Evolutionary conservation across 495 filamentous ascomycete species (phyloP).

Genomic region (Talaromyces liani): DNA sequence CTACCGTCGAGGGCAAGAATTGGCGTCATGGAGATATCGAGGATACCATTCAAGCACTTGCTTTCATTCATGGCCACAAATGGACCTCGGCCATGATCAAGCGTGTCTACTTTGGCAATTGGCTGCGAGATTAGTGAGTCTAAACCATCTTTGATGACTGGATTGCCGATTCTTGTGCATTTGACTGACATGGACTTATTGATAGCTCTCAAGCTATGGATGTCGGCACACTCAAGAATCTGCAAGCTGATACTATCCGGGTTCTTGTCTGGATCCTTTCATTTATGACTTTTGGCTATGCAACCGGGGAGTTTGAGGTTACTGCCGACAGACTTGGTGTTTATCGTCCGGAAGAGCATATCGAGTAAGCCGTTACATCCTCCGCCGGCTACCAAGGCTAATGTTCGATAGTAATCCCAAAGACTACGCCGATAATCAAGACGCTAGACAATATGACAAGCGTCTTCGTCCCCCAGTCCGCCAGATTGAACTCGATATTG

Average conservation of each 20-base stretch:
- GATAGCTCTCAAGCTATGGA: conserved; percentile 80
- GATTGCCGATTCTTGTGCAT: background rate
- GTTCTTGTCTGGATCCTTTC: conserved; percentile 86
- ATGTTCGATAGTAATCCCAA: conserved; percentile 57
- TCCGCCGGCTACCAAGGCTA: background rate
- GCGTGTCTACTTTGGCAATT: conserved; percentile 82
- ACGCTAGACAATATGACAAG: conserved; percentile 79
- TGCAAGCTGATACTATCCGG: conserved; percentile 84
- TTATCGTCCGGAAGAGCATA: conserved; percentile 94
- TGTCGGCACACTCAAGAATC: conserved; percentile 80
- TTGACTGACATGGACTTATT: background rate
- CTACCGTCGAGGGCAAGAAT: conserved; percentile 87
- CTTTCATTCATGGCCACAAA: conserved; percentile 84
- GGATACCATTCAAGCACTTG: conserved; percentile 83
- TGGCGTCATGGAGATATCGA: conserved; percentile 98
- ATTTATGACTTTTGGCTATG: conserved; percentile 91
- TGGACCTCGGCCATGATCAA: conserved; percentile 88
- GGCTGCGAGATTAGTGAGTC: conserved; percentile 41
- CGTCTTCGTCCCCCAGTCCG: conserved; percentile 72
- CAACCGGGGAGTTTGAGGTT: conserved; percentile 95
- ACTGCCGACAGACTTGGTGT: conserved; percentile 84
- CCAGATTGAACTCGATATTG: conserved; percentile 71
- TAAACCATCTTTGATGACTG: background rate
- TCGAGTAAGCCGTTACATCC: conserved; percentile 41
- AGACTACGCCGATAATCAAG: conserved; percentile 81